Evolutionary conservation across 768 basidiomycete genomes (phyloP).

Genomic region (Pholiota molesta): DNA sequence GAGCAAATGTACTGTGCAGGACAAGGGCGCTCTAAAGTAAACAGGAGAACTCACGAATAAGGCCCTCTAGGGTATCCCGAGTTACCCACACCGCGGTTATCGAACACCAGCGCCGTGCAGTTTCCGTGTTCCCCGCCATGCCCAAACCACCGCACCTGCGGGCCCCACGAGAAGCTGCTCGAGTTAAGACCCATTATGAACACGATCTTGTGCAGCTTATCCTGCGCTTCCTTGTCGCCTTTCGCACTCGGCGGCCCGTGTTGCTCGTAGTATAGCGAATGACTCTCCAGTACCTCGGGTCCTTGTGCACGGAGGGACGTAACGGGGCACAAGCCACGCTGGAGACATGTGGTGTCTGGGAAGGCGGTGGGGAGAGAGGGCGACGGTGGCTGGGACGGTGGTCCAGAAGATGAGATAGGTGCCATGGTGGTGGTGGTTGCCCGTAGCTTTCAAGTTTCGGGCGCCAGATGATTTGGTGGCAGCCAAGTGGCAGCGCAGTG

Average conservation of each 20-base stretch:
- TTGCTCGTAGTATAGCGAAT: constrained; percentile 79
- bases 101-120: constrained; percentile 74
- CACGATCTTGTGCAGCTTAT: constrained; percentile 49
- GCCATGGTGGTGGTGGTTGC: neutral
- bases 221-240: constrained; percentile 23
- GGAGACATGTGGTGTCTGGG: constrained; percentile 59
- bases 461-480: too few species aligned
- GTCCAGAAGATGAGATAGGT: neutral
- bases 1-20: too few species aligned
- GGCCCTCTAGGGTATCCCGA: constrained; percentile 73
- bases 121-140: constrained; percentile 26
- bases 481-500: too few species aligned
- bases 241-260: constrained; percentile 51
- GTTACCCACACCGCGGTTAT: constrained; percentile 84
- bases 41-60: constrained; percentile 59
- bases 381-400: neutral
- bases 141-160: constrained; percentile 69
- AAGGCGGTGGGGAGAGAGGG: constrained; percentile 49
- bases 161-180: constrained; percentile 62
- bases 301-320: constrained; percentile 50
- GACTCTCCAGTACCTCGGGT: constrained; percentile 56
- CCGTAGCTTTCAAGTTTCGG: neutral
- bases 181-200: constrained; percentile 82
- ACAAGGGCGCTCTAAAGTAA: too few species aligned
- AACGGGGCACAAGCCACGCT: constrained; percentile 79